Evolutionary conservation across 202 grass and related monocot genomes (phyloP).

Genomic region (Digitaria exilis): DNA sequence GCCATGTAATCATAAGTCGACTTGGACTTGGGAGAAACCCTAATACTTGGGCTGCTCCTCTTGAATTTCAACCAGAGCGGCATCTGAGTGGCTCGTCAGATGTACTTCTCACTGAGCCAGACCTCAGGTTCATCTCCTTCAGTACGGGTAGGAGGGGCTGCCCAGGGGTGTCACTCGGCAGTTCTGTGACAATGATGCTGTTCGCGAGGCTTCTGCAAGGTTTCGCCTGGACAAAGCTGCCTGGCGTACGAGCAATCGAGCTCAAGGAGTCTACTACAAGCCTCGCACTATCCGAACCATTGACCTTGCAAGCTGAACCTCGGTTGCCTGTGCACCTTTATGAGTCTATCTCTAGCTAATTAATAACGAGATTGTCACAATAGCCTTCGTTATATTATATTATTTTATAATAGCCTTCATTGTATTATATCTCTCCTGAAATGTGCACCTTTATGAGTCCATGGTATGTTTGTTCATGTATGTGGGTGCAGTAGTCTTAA

Average conservation of each 20-base stretch:
- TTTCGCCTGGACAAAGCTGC: constrained; percentile 45
- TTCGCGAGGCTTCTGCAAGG: constrained; percentile 57
- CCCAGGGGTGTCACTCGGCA: constrained; percentile 38
- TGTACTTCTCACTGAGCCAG: constrained; percentile 35
- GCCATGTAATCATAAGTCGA: constrained; percentile 45
- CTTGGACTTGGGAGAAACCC: constrained; percentile 42
- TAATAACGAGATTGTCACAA: background rate
- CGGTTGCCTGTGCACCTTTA: constrained; percentile 5
- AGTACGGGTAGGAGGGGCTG: constrained; percentile 40
- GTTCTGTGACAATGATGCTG: constrained; percentile 34
- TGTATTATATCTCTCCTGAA: too few relatives aligned
- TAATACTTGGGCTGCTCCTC: constrained; percentile 40
- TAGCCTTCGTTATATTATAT: background rate
- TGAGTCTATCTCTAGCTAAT: background rate
- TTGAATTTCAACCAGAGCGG: constrained; percentile 41
- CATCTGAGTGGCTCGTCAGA: constrained; percentile 10
- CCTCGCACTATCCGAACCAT: background rate
- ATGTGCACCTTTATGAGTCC: too few relatives aligned
- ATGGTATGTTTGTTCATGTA: background rate
- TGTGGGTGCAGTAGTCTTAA: background rate
- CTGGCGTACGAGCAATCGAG: background rate
- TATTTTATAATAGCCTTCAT: too few relatives aligned
- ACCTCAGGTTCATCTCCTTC: constrained; percentile 56
- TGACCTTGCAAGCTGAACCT: constrained; percentile 18
- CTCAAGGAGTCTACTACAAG: background rate